Conservation (phyloP, 2,329 filamentous ascomycete genomes). For the Aspergillus luchuensis region DNA sequence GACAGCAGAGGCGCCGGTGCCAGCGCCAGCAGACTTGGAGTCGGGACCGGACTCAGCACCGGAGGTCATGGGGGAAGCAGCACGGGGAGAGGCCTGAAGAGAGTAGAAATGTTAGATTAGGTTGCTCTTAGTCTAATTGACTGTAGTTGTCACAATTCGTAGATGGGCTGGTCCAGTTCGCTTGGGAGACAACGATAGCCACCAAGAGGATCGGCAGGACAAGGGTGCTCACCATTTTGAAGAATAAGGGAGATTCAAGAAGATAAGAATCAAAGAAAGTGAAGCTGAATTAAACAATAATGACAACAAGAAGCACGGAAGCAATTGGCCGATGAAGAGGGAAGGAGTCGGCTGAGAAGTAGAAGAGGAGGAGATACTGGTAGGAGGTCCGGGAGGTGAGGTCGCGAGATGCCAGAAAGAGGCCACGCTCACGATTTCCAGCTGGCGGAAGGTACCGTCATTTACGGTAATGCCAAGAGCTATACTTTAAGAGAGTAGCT, state of each 20-base stretch:
- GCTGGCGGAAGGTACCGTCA: slow-evolving; percentile 17
- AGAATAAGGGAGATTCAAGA: slow-evolving; percentile 20
- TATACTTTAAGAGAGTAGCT: too few species aligned
- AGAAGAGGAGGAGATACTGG: slow-evolving; percentile 9
- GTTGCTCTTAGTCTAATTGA: slow-evolving; percentile 2
- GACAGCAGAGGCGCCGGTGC: slow-evolving; percentile 59
- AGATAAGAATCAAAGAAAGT: slow-evolving; percentile 23
- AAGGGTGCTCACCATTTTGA: slow-evolving; percentile 30
- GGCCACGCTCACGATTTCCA: slow-evolving; percentile 31
- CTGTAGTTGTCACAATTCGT: slow-evolving; percentile 9
- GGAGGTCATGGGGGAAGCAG: slow-evolving; percentile 48
- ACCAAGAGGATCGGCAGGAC: slow-evolving; percentile 14
- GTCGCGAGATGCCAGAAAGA: slow-evolving; percentile 28
- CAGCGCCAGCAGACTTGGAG: slow-evolving; percentile 43
- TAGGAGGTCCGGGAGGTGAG: slow-evolving; percentile 18
- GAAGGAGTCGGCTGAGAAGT: slow-evolving; percentile 13
- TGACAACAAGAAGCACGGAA: slow-evolving; percentile 16
- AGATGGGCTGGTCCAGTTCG: slow-evolving; percentile 1
- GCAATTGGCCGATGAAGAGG: slow-evolving; percentile 14
- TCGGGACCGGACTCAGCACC: slow-evolving; percentile 49
- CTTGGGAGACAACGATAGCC: slow-evolving; percentile 1
- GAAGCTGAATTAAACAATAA: slow-evolving; percentile 23
- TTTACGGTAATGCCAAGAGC: slow-evolving; percentile 16
- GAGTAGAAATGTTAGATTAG: slow-evolving; percentile 9
- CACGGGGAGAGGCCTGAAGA: slow-evolving; percentile 41